Evolutionary conservation across 2,329 filamentous ascomycete genomes (phyloP).

Genomic region (Leptographium lundbergii): DNA sequence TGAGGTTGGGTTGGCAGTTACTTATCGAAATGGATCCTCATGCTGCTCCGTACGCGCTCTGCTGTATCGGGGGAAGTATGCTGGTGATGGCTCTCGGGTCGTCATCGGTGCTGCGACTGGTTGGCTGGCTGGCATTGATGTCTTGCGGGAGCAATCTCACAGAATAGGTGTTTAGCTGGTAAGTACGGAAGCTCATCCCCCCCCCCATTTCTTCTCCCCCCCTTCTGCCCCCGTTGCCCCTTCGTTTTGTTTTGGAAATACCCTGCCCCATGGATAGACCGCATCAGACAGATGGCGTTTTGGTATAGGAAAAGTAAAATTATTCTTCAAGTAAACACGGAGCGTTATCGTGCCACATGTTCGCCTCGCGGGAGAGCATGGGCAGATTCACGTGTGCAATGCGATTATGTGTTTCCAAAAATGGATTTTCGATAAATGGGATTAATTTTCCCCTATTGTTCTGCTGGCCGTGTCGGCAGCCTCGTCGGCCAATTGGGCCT

Average conservation of each 20-base stretch:
- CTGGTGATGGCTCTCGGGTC: neutral
- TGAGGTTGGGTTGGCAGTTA: neutral
- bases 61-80: neutral
- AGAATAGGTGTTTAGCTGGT: conserved; percentile 12
- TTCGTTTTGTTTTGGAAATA: neutral
- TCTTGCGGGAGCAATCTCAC: conserved; percentile 9
- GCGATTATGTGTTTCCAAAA: neutral
- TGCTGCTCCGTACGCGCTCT: neutral
- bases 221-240: neutral
- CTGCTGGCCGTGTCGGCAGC: neutral
- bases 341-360: neutral
- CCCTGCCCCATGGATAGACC: neutral
- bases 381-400: neutral
- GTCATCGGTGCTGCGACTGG: neutral
- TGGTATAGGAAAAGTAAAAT: neutral
- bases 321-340: neutral
- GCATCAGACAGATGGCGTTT: neutral
- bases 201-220: neutral
- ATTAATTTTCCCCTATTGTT: no score
- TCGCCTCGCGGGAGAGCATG: neutral
- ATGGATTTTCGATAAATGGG: neutral
- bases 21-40: neutral
- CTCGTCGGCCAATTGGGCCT: neutral
- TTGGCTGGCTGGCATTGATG: conserved; percentile 9
- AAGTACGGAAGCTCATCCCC: conserved; percentile 7